Base-by-base conservation (phyloP, 2,329 filamentous ascomycete genomes). In the Xylariaceae sp. region DNA sequence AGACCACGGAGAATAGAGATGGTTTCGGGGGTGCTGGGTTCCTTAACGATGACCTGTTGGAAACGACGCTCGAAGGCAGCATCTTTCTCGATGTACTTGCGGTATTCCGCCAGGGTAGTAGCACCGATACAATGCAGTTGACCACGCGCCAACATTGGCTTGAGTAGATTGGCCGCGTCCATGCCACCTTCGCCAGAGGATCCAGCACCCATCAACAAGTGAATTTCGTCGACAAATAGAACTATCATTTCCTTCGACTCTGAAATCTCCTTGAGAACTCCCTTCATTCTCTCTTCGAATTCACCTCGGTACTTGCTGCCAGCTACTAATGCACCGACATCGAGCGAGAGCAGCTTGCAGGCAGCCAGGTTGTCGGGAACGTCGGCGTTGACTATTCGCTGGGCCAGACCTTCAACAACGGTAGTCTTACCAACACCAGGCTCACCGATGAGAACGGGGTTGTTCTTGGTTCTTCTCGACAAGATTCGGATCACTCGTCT, bases 271-370 rank as follows among this genome's bases (percentile, higher is more conserved):
- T 97, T 98, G 56, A 98, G 68, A 4, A 98, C 93, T 41, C 91
- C 90, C 78, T 98, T 98, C 90, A 98, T 97, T 55, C 93, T 82
- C 74, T 98, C 93, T 65, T 98, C 93, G 45, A 98, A 98, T 65
- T 98, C 93, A 71, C 93, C 93, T 37, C 93, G 84, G 72, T 94
- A 98, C 70, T 98, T 98, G 79, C 89, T 96, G 53, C 93, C 93
- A 44, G 93, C 93, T 49, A 98, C 91, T 43, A 98, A 74, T 18
- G 91, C 87, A 56, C 93, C 93, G 36, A 98, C 91, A 59, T 98
- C 93, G 34, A 98, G 81, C 3, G 93, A 96, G 42, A 98, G 82
- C 45, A 98, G 76, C 64, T 87, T 93, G 78, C 93, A 98, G 45
- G 88, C 84, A 39, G 93, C 89, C 41, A 98, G 75, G 57, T 96